Conservation (phyloP, 345 rosid species). For the Hevea brasiliensis region DNA sequence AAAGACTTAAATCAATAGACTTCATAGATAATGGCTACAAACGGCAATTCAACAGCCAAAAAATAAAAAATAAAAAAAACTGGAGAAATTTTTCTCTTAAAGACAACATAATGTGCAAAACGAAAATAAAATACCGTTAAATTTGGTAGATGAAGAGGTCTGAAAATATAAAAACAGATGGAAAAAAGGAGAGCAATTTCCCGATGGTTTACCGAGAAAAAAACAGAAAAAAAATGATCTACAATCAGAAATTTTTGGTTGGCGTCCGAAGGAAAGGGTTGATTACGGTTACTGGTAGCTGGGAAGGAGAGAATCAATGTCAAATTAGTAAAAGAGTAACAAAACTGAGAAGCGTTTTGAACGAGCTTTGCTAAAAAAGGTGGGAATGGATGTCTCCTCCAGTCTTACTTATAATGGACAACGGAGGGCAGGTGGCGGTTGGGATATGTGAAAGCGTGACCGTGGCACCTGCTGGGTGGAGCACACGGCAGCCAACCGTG, state of each 20-base stretch:
- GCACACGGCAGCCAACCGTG: neutral
- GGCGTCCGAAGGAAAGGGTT: too few relatives aligned
- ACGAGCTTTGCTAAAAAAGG: neutral
- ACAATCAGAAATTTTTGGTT: neutral
- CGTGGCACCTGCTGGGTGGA: conserved; percentile 3
- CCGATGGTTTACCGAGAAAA: conserved; percentile 26
- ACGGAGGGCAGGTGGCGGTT: neutral
- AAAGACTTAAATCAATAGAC: too few relatives aligned
- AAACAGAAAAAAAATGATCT: neutral
- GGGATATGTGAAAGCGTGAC: too few relatives aligned
- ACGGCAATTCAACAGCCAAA: too few relatives aligned
- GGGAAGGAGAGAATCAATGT: too few relatives aligned
- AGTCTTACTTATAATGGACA: conserved; percentile 11
- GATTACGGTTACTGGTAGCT: neutral
- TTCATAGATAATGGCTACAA: neutral
- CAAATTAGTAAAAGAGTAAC: neutral
- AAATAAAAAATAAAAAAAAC: too few relatives aligned
- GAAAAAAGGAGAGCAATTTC: neutral
- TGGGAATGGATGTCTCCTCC: neutral
- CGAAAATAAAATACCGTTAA: conserved; percentile 22
- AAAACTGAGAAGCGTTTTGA: neutral
- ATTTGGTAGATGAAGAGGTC: conserved; percentile 5
- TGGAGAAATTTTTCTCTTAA: too few relatives aligned
- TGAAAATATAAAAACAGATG: neutral
- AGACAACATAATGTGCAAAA: neutral